Conservation (phyloP, 805 yeast genomes). For the Lachancea waltii region DNA sequence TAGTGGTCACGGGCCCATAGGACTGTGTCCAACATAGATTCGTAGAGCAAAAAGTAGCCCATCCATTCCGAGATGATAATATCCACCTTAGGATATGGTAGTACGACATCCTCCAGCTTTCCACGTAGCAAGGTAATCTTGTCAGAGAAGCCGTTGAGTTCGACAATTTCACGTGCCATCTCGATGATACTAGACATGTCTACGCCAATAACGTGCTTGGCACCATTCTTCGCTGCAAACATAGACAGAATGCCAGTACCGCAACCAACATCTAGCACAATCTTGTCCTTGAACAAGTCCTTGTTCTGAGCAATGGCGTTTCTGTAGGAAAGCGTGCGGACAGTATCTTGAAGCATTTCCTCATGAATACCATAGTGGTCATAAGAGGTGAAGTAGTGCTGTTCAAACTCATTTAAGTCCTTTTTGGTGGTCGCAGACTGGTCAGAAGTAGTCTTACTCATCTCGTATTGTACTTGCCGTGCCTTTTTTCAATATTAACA, state of each 20-base stretch:
- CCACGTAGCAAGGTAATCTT: constrained; percentile 87
- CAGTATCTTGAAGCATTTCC: constrained; percentile 95
- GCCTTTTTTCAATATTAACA: not conserved
- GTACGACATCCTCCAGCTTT: constrained; percentile 82
- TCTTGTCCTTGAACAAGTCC: constrained; percentile 82
- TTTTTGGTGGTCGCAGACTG: constrained; percentile 63
- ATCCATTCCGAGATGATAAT: constrained; percentile 97
- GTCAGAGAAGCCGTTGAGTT: constrained; percentile 75
- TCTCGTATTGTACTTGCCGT: constrained; percentile 5
- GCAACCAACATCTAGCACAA: constrained; percentile 96
- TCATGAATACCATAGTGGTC: constrained; percentile 98
- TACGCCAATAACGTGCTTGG: constrained; percentile 94
- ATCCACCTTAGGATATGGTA: constrained; percentile 86
- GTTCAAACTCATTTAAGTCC: constrained; percentile 65
- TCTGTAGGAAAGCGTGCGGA: constrained; percentile 86
- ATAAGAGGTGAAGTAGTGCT: constrained; percentile 91
- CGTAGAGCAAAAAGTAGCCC: constrained; percentile 95
- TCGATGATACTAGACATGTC: constrained; percentile 96
- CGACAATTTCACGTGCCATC: constrained; percentile 87
- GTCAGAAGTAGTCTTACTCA: constrained; percentile 22
- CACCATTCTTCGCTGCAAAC: constrained; percentile 99
- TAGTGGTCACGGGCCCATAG: constrained; percentile 89
- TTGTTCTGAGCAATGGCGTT: constrained; percentile 88
- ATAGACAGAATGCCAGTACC: constrained; percentile 97
- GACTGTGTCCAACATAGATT: constrained; percentile 96